Evolutionary conservation across 805 yeast genomes (phyloP), one percentile per base, ranked within the genome.

Genomic region (Jamesozyma hellenica): DNA sequence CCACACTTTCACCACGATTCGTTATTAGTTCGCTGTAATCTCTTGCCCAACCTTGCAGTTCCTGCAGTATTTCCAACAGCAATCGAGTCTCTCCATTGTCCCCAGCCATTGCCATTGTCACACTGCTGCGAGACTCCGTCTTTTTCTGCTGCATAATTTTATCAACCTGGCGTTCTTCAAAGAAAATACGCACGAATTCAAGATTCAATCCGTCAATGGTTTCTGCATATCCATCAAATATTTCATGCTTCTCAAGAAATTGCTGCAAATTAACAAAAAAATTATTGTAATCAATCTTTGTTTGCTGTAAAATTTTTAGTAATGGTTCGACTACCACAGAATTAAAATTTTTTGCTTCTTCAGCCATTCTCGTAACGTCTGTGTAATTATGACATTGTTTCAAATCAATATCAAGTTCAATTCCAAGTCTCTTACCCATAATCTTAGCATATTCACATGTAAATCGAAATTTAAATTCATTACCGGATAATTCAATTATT

Each of bases 241-340:
- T 23, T 4, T 55, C 56, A 27, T 60, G 12, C 11, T 27, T 11
- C 4, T 75, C 59, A 3, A 66, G 52, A 12, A 70, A 53, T 1
- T 65, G 54, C 49, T 82, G 88, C 32, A 90, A 63, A 11, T 58
- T 63, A 12, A 81, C 64, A 61, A 90, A 90, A 53, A 88, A 87
- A 46, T 71, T 70, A 57, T 87, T 87, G 61, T 76, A 92, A 54
- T 87, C 96, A 34, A 85, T 66, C 50, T 75, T 75, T 0, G 85
- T 71, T 15, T 66, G 68, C 45, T 71, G 62, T 35, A 90, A 56
- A 53, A 80, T 68, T 15, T 72, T 75, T 42, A 88, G 65, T 54
- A 85, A 53, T 4, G 84, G 79, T 2, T 71, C 70, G 5, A 83
- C 52, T 7, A 84, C 56, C 8, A 52, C 49, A 9, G 41, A 27